Base-by-base conservation (phyloP, 495 filamentous ascomycete genomes). In the Lepraria neglecta region DNA sequence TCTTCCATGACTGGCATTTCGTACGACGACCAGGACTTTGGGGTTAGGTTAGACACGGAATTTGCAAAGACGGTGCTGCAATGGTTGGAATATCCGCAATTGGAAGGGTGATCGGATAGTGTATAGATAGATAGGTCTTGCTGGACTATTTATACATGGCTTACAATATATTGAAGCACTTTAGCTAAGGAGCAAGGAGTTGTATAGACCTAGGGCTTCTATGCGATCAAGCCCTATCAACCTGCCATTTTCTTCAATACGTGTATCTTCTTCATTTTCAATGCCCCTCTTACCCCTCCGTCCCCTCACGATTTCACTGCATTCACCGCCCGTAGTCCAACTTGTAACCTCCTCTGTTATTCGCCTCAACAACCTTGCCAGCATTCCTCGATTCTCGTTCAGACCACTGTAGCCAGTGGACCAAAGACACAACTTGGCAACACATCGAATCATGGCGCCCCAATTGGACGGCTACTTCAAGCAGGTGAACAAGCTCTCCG, bases 381-480 rank as follows among this genome's bases (percentile, higher is more conserved):
- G 12, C 51, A 9, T 17, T 38, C n/a, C 19, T n/a, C 31, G n/a
- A 54, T 12, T 19, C 11, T n/a, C 21, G n/a, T 19, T 54, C 30
- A 54, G 19, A 4, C 30, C 50, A 11, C 17, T 9, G 31, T 14
- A 7, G 19, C 3, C 9, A 12, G 15, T 33, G 12, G 9, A 7
- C 51, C 27, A 50, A 31, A 64, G n/a, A 56, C 53, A 54, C 10
- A 40, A 52, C 17, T 6, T 52, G 35, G 27, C 62, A 31, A 63
- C 62, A 19, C 9, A 38, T 44, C 64, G 64, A 68, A 88, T 82
- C 70, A 95, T 95, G 90, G 88, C 89, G 28, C 89, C 89, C 40
- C 82, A 89, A 73, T 80, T 95, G 60, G 86, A 92, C 69, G 79
- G 82, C 61, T 95, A 87, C 74, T 95, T 92, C 77, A 83, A 87